Evolutionary conservation across 1,284 basidiomycete species (phyloP).

Genomic region (Microbotryum lychnidis-dioicae): DNA sequence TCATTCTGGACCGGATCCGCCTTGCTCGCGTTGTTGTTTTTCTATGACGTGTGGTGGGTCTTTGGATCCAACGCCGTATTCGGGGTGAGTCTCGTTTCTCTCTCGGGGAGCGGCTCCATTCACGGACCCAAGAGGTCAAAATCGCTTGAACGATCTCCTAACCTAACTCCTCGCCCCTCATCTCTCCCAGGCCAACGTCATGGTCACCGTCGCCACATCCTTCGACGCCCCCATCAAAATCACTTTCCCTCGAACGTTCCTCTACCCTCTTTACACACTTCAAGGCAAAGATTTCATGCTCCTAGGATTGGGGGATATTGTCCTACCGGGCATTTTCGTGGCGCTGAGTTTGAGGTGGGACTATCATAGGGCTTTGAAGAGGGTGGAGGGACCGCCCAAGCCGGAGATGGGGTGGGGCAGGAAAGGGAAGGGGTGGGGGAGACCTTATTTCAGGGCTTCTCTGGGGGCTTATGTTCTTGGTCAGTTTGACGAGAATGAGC

Average conservation of each 20-base stretch:
- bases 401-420: no score
- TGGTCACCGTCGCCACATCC: conserved; percentile 85
- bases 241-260: conserved; percentile 59
- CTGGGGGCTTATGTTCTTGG: conserved; percentile 71
- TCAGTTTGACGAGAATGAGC: neutral
- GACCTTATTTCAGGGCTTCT: conserved; percentile 70
- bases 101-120: neutral
- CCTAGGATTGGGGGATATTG: conserved; percentile 82
- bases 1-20: conserved; percentile 81
- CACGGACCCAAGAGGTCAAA: neutral
- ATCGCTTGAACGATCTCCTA: neutral
- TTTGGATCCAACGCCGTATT: conserved; percentile 14
- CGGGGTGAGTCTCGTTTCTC: neutral
- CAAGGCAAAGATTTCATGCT: conserved; percentile 55
- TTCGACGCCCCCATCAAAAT: conserved; percentile 93
- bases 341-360: conserved; percentile 85
- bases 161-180: neutral
- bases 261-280: no score
- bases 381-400: conserved; percentile 25
- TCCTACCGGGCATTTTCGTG: conserved; percentile 72
- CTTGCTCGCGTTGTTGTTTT: conserved; percentile 68
- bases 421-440: conserved; percentile 45
- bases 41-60: conserved; percentile 69
- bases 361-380: conserved; percentile 44
- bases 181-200: conserved; percentile 42